Evolutionary conservation across 139 green algal genomes (phyloP), one percentile per base, ranked within the genome.

Genomic region (Micromonas commoda): DNA sequence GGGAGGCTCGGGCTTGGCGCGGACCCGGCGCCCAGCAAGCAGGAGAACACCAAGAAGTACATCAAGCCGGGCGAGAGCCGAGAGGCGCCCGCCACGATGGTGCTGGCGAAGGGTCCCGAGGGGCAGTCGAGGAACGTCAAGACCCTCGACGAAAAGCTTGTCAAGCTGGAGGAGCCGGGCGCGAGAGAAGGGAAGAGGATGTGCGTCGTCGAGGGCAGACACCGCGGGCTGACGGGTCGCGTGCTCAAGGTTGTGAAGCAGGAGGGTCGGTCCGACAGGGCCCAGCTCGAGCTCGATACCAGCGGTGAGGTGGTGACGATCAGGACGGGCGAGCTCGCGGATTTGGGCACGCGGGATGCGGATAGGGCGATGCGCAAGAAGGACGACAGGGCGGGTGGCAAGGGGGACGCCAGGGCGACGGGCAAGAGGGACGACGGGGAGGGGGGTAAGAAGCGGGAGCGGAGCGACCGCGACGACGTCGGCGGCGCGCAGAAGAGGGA

Each of bases 1-100:
- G 77, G 45, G 45, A 20, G 84, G 28, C 76, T 89, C 33, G 85
- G 85, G 2, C 35, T 89, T n/a, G 85, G 85, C 23, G 85, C 85
- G 23, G 60, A 77, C n/a, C 83, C 85, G 23, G 65, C 70, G 60
- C 28, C 28, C n/a, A 39, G 45, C 9, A 37, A 64, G 21, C 63
- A 82, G 34, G 35, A 31, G 2, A 24, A 64, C 28, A 13, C 66
- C 37, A 86, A 81, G 65, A 80, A 81, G 60, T 79, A 72, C 39
- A 82, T 83, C 26, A 87, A 86, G 63, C 80, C 80, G 9, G 83
- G 85, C 21, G 83, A 89, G 66, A 79, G 34, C 23, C 38, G 78
- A 5, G 74, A 68, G n/a, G 70, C 75, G 45, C 54, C 51, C 28
- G 71, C 86, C 39, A 26, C 85, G 57, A 82, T 85, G 21, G 70